Evolutionary conservation across 2,329 filamentous ascomycete species (phyloP).

Genomic region (Colletotrichum brevisporum): DNA sequence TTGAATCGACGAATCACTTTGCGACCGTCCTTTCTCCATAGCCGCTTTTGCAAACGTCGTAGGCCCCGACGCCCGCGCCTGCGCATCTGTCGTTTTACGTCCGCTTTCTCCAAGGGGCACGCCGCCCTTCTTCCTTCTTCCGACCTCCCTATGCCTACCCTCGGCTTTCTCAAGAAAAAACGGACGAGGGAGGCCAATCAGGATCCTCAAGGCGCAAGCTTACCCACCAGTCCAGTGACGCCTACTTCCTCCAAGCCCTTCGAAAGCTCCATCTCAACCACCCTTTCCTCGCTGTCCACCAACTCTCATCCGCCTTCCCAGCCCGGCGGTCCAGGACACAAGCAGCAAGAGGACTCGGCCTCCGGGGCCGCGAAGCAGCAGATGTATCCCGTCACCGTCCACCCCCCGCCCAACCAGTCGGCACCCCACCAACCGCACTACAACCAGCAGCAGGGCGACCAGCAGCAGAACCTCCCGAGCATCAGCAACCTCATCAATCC

Average conservation of each 20-base stretch:
- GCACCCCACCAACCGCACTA: conserved; percentile 49
- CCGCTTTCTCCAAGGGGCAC: conserved; percentile 29
- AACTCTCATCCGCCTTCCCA: conserved; percentile 29
- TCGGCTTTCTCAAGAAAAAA: conserved; percentile 99
- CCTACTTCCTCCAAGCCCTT: conserved; percentile 69
- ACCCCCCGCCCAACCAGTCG: conserved; percentile 46
- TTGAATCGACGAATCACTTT: conserved; percentile 39
- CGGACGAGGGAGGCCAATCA: conserved; percentile 91
- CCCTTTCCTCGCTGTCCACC: conserved; percentile 42
- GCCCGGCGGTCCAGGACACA: conserved; percentile 25
- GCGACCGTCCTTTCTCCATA: conserved; percentile 35
- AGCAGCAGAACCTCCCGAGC: conserved; percentile 78
- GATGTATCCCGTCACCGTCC: conserved; percentile 51
- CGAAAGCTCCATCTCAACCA: conserved; percentile 50
- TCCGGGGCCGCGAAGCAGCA: conserved; percentile 44
- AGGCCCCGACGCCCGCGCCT: conserved; percentile 27
- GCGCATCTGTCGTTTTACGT: conserved; percentile 11
- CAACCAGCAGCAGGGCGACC: conserved; percentile 55
- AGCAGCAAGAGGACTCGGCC: conserved; percentile 40
- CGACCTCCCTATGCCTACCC: conserved; percentile 81
- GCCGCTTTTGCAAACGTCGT: conserved; percentile 38
- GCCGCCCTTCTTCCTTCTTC: conserved; percentile 46
- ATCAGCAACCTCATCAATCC: conserved; percentile 88
- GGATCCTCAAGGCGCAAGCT: conserved; percentile 76
- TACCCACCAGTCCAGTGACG: conserved; percentile 75